Percentiles rank a stretch among this genome's conserved stretches.
Conservation (phyloP, 768 basidiomycete species). For the Flagelloscypha sp. region DNA sequence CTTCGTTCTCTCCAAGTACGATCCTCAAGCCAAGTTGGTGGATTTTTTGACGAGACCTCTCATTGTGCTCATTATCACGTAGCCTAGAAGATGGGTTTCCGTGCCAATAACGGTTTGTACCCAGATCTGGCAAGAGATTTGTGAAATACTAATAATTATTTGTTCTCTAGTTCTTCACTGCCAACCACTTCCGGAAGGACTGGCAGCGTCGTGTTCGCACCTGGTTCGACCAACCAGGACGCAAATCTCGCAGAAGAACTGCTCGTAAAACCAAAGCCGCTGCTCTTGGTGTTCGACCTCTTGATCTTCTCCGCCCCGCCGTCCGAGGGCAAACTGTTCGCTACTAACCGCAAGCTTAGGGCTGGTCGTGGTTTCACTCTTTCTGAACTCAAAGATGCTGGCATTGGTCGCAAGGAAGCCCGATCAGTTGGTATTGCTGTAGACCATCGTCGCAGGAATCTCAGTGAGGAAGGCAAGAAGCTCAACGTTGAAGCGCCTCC, state of each 20-base stretch:
- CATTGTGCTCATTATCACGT: no score
- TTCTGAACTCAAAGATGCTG: constrained; percentile 91
- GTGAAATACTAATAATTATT: constrained; percentile 2
- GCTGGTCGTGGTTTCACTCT: constrained; percentile 96
- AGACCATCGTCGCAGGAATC: constrained; percentile 93
- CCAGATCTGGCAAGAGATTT: constrained; percentile 2
- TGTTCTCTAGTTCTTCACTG: constrained; percentile 65
- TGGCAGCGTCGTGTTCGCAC: constrained; percentile 96
- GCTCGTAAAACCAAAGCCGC: constrained; percentile 91
- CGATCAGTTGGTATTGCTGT: constrained; percentile 89
- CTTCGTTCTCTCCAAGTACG: no score
- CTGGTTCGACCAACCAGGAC: constrained; percentile 99
- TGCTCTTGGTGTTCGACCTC: constrained; percentile 84
- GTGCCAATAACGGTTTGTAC: constrained; percentile 69
- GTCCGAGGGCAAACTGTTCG: constrained; percentile 94
- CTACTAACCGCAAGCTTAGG: constrained; percentile 96
- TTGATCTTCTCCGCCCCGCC: constrained; percentile 88
- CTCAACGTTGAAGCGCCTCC: constrained; percentile 90
- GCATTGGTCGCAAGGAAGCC: constrained; percentile 89
- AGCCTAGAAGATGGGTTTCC: constrained; percentile 65
- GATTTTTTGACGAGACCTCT: no score
- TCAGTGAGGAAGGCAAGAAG: constrained; percentile 94
- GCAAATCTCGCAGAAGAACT: constrained; percentile 89
- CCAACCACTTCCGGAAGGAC: constrained; percentile 97
- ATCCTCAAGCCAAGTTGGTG: no score